Conservation (phyloP, 352 stramenopile species). For the Pythium aristosporum region DNA sequence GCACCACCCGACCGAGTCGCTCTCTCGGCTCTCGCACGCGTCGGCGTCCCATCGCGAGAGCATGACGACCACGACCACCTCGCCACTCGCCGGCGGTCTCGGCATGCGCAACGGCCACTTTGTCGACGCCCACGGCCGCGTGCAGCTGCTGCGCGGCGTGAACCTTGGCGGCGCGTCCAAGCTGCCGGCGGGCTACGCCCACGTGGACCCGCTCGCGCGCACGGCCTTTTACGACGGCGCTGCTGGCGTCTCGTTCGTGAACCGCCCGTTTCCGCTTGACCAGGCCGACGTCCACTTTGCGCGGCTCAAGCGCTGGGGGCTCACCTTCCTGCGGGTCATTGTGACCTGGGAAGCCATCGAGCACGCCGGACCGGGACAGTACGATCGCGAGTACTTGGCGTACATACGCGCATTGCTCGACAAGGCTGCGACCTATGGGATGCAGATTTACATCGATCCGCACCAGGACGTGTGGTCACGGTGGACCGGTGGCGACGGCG, state of each 20-base stretch:
- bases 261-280: conserved; percentile 79
- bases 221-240: conserved; percentile 54
- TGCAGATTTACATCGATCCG: conserved; percentile 89
- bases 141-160: conserved; percentile 78
- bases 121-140: conserved; percentile 72
- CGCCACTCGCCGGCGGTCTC: conserved; percentile 27
- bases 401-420: conserved; percentile 72
- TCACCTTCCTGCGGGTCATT: conserved; percentile 82
- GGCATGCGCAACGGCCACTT: conserved; percentile 72
- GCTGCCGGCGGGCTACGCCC: conserved; percentile 59
- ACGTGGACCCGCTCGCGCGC: conserved; percentile 38
- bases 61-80: background rate
- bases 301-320: conserved; percentile 76
- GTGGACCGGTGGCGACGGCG: conserved; percentile 88
- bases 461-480: conserved; percentile 93
- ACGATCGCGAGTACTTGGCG: conserved; percentile 82
- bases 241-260: conserved; percentile 63
- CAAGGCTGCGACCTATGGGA: conserved; percentile 56
- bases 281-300: conserved; percentile 81
- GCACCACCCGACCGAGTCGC: background rate
- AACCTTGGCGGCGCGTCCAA: conserved; percentile 90
- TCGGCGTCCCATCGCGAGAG: conserved; percentile 15
- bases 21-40: conserved; percentile 13
- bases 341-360: conserved; percentile 92
- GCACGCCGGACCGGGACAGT: conserved; percentile 75